Percentiles rank a stretch among this genome's conserved stretches.
These are phyloP conservation scores for Phytophthora agathidicida DNA, from an alignment of 352 stramenopile genomes.

Conservation along the genomic window DNA sequence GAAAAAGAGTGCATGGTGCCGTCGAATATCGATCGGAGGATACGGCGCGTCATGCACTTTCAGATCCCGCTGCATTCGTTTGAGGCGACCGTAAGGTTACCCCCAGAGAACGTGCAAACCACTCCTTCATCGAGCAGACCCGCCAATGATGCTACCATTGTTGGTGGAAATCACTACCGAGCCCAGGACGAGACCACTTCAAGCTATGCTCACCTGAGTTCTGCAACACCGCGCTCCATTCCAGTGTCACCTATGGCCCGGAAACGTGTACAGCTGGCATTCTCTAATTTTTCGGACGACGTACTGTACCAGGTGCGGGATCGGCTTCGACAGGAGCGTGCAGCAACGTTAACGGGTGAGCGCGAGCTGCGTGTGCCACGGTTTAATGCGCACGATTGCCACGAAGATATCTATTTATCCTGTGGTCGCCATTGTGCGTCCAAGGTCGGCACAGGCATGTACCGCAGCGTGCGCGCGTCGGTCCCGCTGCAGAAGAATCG, in stretches of 20 bases:
- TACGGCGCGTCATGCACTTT: conserved; percentile 91
- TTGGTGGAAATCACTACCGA: conserved; percentile 18
- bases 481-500: conserved; percentile 67
- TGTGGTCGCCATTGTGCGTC: conserved; percentile 84
- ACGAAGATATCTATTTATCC: conserved; percentile 87
- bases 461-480: conserved; percentile 75
- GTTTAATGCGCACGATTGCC: conserved; percentile 83
- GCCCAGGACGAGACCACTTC: conserved; percentile 41
- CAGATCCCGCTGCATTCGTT: conserved; percentile 86
- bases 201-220: conserved; percentile 51
- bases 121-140: conserved; percentile 19
- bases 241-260: conserved; percentile 76
- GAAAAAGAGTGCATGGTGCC: conserved; percentile 87
- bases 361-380: conserved; percentile 59
- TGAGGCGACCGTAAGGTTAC: conserved; percentile 82
- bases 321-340: conserved; percentile 73
- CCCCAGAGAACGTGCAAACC: conserved; percentile 35
- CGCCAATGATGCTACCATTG: conserved; percentile 20
- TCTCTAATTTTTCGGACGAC: conserved; percentile 86
- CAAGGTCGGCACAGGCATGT: conserved; percentile 76
- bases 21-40: conserved; percentile 83
- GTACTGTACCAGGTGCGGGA: conserved; percentile 85
- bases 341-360: conserved; percentile 71
- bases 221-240: conserved; percentile 81
- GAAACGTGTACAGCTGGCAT: conserved; percentile 75